phyloP scores from a whole-genome alignment of 768 basidiomycete species.

The Xanthoconium stramineum region DNA sequence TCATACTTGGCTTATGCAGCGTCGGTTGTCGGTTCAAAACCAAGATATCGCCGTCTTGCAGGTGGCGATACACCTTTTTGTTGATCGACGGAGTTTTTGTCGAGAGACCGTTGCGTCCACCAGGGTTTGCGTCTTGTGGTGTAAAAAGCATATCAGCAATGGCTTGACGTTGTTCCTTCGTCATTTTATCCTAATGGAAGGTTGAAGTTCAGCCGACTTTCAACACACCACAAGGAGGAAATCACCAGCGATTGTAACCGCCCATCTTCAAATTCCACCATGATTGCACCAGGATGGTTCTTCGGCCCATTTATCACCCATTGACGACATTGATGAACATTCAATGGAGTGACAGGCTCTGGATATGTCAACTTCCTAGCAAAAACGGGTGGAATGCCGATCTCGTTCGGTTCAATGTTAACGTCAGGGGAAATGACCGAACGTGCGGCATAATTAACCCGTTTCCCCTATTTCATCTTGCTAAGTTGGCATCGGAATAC shows the following conservation, averaged over 20 bases:
- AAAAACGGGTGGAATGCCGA: slow-evolving; percentile 96
- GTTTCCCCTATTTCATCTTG: slow-evolving; percentile 72
- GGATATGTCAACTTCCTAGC: slow-evolving; percentile 96
- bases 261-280: slow-evolving; percentile 96
- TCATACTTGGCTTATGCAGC: slow-evolving; percentile 99
- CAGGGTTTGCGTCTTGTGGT: slow-evolving; percentile 65
- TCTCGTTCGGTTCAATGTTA: slow-evolving; percentile 98
- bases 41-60: slow-evolving; percentile 91
- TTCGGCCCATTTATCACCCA: slow-evolving; percentile 89
- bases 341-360: slow-evolving; percentile 91
- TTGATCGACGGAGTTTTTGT: slow-evolving; percentile 81
- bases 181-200: slow-evolving; percentile 68
- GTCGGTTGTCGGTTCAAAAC: slow-evolving; percentile 98
- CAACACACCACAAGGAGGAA: background rate
- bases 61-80: slow-evolving; percentile 96
- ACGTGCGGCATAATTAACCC: slow-evolving; percentile 98
- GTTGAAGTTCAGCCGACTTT: slow-evolving; percentile 3
- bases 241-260: slow-evolving; percentile 75
- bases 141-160: slow-evolving; percentile 95
- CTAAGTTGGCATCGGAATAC: background rate
- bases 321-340: slow-evolving; percentile 84
- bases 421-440: slow-evolving; percentile 99
- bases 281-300: slow-evolving; percentile 87
- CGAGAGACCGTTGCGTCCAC: slow-evolving; percentile 53
- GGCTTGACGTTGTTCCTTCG: slow-evolving; percentile 86